Base-by-base conservation (phyloP, 805 yeast species). In the Groenewaldozyma salmanticensis region DNA sequence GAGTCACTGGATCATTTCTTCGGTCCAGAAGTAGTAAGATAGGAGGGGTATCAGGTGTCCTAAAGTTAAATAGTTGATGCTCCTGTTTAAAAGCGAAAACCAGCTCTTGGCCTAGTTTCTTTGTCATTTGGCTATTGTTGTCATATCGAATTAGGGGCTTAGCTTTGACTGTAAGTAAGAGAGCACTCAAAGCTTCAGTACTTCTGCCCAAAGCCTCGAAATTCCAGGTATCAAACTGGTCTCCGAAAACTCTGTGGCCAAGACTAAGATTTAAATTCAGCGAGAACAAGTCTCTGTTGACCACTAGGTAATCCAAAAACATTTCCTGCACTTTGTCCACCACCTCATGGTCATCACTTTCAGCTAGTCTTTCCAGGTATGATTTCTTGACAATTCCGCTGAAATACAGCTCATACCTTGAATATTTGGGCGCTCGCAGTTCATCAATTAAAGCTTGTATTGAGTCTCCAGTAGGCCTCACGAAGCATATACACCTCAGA, bases 1-100 rank as follows among this genome's bases (percentile, higher is more conserved):
- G 96, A 0, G 99, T 90, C 11, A 90, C 68, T 2, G 98, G 96
- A 61, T 92, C 99, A 54, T 76, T 81, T 43, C 78, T 74, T 40
- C 99, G 70, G 60, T 92, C 97, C 37, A 92, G 55, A 2, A 92
- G 67, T 9, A 92, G 60, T 36, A 94, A 61, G 5, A 81, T 53
- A 1, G 96, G 94, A 1, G 87, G 75, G 0, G 79, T 64, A 54
- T 84, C 94, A 43, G 65, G 62, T 20, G 60, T 56, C 31, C 77
- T 68, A 54, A 81, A 75, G 52, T 83, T 92, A 59, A 86, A 85
- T 33, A 87, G 59, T 49, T 74, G 74, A 31, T 47, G 52, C 38
- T 61, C 64, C 37, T 64, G 64, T 34, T 57, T 54, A 31, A 61
- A 57, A 19, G 43, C 43, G 35, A 59, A 58, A 16, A 49, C 27